Conservation (phyloP, 257 asterid genomes). For the Lycium ferocissimum region DNA sequence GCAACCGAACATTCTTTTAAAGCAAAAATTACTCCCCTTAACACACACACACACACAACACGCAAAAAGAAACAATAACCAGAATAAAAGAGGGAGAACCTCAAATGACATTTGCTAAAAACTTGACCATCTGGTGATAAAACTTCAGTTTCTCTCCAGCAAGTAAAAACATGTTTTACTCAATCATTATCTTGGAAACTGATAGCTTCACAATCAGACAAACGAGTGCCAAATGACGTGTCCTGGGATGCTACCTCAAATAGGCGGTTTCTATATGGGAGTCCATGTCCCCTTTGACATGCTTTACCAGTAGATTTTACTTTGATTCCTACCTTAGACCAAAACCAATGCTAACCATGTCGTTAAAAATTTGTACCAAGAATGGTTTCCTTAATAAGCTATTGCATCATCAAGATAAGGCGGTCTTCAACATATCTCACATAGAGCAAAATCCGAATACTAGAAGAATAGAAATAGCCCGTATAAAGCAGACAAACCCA, state of each 20-base stretch:
- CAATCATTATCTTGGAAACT: neutral
- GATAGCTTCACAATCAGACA: neutral
- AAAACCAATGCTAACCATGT: slow-evolving; percentile 17
- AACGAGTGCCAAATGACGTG: neutral
- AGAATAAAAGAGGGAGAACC: slow-evolving; percentile 21
- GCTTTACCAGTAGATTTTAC: slow-evolving; percentile 20
- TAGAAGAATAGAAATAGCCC: slow-evolving; percentile 11
- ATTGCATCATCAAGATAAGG: slow-evolving; percentile 14
- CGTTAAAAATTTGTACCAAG: neutral
- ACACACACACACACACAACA: neutral
- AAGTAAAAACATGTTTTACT: slow-evolving; percentile 11
- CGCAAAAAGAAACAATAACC: neutral
- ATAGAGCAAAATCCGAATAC: neutral
- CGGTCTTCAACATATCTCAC: slow-evolving; percentile 6
- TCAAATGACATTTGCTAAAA: slow-evolving; percentile 23
- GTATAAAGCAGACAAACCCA: neutral
- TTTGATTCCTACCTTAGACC: neutral
- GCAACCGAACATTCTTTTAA: neutral
- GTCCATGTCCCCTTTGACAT: slow-evolving; percentile 13
- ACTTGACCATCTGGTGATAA: slow-evolving; percentile 17
- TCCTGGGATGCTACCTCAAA: slow-evolving; percentile 9
- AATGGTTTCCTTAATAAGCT: slow-evolving; percentile 20
- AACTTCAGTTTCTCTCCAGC: slow-evolving; percentile 8
- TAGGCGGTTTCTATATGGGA: neutral
- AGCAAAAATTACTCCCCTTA: neutral